Conservation (phyloP, 208 protist genomes). For the Leishmania major region DNA sequence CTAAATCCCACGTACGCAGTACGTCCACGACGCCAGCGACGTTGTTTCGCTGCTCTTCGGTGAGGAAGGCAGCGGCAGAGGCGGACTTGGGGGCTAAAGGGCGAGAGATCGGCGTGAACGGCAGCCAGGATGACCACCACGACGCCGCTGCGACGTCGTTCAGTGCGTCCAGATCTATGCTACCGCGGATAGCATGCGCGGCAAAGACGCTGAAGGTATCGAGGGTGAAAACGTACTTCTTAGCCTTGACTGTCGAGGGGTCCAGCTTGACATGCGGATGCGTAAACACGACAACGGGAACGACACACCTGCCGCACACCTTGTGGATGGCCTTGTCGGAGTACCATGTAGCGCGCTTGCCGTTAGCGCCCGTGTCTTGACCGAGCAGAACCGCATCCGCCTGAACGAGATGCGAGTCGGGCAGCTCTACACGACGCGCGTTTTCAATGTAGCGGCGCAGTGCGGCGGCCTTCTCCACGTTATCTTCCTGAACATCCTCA, state of each 20-base stretch:
- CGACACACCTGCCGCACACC: constrained; percentile 62
- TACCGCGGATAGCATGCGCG: constrained; percentile 34
- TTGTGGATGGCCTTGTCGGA: constrained; percentile 73
- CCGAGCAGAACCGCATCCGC: constrained; percentile 6
- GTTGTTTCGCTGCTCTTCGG: constrained; percentile 33
- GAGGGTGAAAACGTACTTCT: constrained; percentile 79
- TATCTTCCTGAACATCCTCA: constrained; percentile 86
- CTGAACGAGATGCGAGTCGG: constrained; percentile 42
- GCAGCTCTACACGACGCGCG: constrained; percentile 61
- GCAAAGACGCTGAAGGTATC: constrained; percentile 64
- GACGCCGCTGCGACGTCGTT: constrained; percentile 22
- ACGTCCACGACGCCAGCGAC: constrained; percentile 58
- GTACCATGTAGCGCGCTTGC: constrained; percentile 73
- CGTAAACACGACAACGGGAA: constrained; percentile 90
- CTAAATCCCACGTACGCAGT: constrained; percentile 87
- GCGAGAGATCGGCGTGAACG: constrained; percentile 1
- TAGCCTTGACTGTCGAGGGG: constrained; percentile 63
- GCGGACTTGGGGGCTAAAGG: constrained; percentile 10
- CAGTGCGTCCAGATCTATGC: constrained; percentile 38
- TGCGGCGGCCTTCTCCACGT: constrained; percentile 79
- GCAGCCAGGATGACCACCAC: constrained; percentile 17
- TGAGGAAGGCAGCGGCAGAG: constrained; percentile 23
- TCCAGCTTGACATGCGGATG: constrained; percentile 70
- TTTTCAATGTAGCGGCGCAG: constrained; percentile 89
- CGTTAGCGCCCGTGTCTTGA: neutral